Base-by-base conservation (phyloP, 2,329 filamentous ascomycete species). In the Penicillium sp. region DNA sequence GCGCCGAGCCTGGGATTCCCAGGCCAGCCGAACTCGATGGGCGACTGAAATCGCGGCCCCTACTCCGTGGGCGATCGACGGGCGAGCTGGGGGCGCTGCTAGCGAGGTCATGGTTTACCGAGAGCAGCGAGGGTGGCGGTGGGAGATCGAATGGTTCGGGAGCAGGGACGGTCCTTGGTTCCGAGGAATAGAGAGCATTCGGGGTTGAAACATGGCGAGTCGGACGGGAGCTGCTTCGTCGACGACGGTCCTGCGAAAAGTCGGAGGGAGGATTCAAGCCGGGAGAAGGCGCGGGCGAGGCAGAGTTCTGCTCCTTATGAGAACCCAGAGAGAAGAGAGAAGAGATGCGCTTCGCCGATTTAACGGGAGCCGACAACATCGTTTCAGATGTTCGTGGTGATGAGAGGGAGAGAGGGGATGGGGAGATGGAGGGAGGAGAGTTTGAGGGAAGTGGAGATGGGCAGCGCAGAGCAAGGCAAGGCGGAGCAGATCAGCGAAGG, bases 291-390 rank as follows among this genome's bases (percentile, higher is more conserved):
- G 61, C 55, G 15, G 68, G 62, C 7, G 70, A 71, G 2, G 61
- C 60, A 1, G 61, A 56, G 26, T 65, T 65, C 15, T 58, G 55
- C 44, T 74, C 71, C 54, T 72, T 71, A 32, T 67, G 61, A 18
- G 69, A 69, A 10, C 70, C 66, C 52, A 76, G 52, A 6, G 74
- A 75, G 52, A 77, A 76, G 39, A 78, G 68, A 30, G 75, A 78
- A 9, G 75, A 76, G 51, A 77, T 73, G 52, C 74, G 74, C 64
- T 71, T 75, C 51, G 72, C 73, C 50, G 72, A 73, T 59, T 74
- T 75, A 50, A 68, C 66, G 45, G 72, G 72, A 64, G 72, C 68
- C 21, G 72, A 74, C 59, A 75, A 62, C 69, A 73, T 72, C 55
- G 56, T 69, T 29, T 18, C 26, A 30, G 50, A 33, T 48, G 51